phyloP scores from a whole-genome alignment of 1,284 basidiomycete species.

The Macrocystidia cucumis region DNA sequence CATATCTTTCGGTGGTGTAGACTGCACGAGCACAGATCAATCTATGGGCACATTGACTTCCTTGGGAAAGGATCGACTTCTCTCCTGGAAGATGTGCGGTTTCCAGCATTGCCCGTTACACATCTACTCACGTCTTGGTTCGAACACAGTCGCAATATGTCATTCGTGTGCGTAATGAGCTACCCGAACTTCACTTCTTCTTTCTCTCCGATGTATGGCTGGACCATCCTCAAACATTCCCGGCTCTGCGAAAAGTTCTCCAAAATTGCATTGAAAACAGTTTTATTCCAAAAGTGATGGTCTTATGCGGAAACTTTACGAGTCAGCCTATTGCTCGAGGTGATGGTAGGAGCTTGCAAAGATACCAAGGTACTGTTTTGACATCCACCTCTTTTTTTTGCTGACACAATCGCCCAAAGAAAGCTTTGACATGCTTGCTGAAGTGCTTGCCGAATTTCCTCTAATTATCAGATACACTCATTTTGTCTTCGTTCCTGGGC shows the following conservation, averaged over 20 bases:
- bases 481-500: constrained; percentile 93
- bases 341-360: constrained; percentile 68
- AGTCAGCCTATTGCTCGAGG: constrained; percentile 75
- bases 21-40: constrained; percentile 43
- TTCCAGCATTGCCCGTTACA: constrained; percentile 1
- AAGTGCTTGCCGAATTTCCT: constrained; percentile 79
- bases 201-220: constrained; percentile 93
- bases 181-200: constrained; percentile 82
- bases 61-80: constrained; percentile 89
- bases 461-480: constrained; percentile 72
- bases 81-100: constrained; percentile 82
- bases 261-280: constrained; percentile 88
- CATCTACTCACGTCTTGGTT: constrained; percentile 3
- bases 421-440: constrained; percentile 80
- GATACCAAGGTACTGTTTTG: constrained; percentile 67
- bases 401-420: constrained; percentile 36
- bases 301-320: constrained; percentile 95
- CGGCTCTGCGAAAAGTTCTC: constrained; percentile 79
- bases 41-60: constrained; percentile 94
- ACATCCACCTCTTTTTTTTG: neutral
- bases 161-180: constrained; percentile 54
- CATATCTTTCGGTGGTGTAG: neutral
- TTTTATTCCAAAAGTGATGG: constrained; percentile 81
- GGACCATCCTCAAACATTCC: constrained; percentile 82
- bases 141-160: constrained; percentile 56